These are phyloP conservation scores for Marchantia polymorpha DNA, from an alignment of 225 moss, liverwort and hornwort species.

Conservation along the genomic window DNA sequence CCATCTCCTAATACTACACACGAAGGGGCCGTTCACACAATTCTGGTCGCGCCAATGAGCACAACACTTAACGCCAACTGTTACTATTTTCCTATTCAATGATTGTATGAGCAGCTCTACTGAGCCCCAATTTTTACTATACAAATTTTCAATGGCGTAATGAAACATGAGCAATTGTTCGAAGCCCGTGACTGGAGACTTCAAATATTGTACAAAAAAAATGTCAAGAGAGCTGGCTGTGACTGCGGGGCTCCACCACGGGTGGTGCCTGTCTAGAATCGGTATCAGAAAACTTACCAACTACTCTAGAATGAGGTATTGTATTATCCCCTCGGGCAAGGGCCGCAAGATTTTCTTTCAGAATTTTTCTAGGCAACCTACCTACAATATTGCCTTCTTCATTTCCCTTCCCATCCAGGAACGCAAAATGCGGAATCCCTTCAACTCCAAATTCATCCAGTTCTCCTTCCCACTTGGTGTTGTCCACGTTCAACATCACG, in stretches of 20 bases:
- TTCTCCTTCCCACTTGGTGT: constrained; percentile 88
- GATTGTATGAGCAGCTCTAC: background rate
- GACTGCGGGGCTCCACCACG: constrained; percentile 67
- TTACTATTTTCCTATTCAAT: no score
- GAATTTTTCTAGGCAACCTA: constrained; percentile 62
- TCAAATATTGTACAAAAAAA: background rate
- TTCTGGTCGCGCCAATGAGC: no score
- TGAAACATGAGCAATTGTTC: background rate
- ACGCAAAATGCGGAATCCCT: constrained; percentile 94
- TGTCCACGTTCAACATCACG: constrained; percentile 99
- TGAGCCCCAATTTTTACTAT: background rate
- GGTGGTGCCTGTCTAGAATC: constrained; percentile 80
- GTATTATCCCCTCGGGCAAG: constrained; percentile 68
- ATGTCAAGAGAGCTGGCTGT: constrained; percentile 49
- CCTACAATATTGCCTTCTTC: constrained; percentile 97
- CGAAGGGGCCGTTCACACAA: no score
- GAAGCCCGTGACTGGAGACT: background rate
- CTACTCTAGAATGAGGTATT: constrained; percentile 78
- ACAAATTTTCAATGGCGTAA: background rate
- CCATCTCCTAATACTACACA: no score
- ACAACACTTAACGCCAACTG: no score
- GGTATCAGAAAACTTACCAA: constrained; percentile 72
- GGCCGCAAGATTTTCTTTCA: constrained; percentile 88
- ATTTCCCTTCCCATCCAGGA: constrained; percentile 80
- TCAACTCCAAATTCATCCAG: constrained; percentile 97